These are phyloP conservation scores for Eustoma russellianum DNA, from an alignment of 257 asterid genomes.

Conservation along the genomic window DNA sequence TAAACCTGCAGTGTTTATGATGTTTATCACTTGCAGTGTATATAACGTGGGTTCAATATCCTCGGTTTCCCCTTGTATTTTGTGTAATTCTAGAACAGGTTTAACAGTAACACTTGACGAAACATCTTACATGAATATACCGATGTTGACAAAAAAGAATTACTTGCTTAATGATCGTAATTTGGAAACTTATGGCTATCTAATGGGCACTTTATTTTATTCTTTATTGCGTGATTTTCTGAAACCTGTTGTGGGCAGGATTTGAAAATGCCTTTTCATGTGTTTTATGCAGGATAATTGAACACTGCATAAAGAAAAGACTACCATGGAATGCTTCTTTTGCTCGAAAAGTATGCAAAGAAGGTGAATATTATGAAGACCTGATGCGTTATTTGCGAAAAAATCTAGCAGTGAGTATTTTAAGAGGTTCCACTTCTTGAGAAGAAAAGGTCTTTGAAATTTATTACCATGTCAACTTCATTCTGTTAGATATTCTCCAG, in stretches of 20 bases:
- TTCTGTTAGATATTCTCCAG: no score
- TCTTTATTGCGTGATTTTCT: not conserved
- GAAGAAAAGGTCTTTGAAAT: not conserved
- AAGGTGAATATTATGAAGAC: conserved; percentile 93
- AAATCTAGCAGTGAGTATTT: conserved; percentile 76
- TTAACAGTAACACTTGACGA: not conserved
- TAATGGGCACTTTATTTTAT: not conserved
- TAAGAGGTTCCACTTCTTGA: not conserved
- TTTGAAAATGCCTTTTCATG: conserved; percentile 7
- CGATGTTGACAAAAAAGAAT: not conserved
- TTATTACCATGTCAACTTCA: not conserved
- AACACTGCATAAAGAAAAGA: conserved; percentile 87
- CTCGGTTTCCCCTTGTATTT: not conserved
- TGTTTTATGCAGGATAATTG: conserved; percentile 58
- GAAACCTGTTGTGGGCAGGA: no score
- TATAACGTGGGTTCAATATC: no score
- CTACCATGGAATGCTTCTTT: conserved; percentile 72
- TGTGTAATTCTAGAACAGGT: not conserved
- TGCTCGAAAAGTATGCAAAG: conserved; percentile 93
- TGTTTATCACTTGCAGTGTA: no score
- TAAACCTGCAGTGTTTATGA: no score
- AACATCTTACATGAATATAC: not conserved
- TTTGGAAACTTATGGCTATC: not conserved
- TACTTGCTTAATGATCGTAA: not conserved
- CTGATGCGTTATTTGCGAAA: conserved; percentile 93